Base-by-base conservation (phyloP, 164 flowering plant genomes). In the Umbellularia californica region DNA sequence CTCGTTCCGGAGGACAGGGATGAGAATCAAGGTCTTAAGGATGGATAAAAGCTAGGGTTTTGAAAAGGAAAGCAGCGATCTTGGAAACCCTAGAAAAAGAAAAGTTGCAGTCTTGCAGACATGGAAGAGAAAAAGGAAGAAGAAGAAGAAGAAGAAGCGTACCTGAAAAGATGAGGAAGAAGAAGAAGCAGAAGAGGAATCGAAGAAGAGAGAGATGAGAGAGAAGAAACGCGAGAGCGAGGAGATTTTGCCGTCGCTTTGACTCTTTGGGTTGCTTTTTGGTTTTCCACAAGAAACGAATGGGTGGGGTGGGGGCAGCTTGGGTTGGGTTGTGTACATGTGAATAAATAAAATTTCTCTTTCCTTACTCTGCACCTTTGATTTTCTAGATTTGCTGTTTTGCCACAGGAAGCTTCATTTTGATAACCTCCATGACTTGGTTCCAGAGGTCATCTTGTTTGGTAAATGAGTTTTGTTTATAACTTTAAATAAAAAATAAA, bases 181-280 rank as follows among this genome's bases (percentile, higher is more conserved):
- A 30, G 35, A 30, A 30, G 35, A 15, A 35, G 68, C 9, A 17
- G 69, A 67, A 25, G 35, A 67, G 69, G 69, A 30, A 28, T 28
- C 47, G 69, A 25, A 2, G 69, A 3, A 30, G 69, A 28, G 23
- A 66, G 41, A 66, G 71, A 22, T 51, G 47, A 41, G 47, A 41
- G 47, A 41, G 28, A 13, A n/a, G 23, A 33, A 27, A 65, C 25
- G 20, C 14, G 22, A 68, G 23, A 68, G 50, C 20, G 70, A 41
- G 47, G 47, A 41, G 47, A 41, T 51, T 7, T 51, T 22, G 28
- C 24, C 67, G 27, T 24, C 24, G 67, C 27, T 69, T 69, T 69
- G 71, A 69, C 71, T 69, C 71, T 69, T 41, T 7, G 9, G 52
- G 20, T 22, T 67, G 69, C 69, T 69, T 69, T n/a, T 35, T 41